Evolutionary conservation across 129 eudicot genomes (phyloP).

Genomic region (Calendula officinalis): DNA sequence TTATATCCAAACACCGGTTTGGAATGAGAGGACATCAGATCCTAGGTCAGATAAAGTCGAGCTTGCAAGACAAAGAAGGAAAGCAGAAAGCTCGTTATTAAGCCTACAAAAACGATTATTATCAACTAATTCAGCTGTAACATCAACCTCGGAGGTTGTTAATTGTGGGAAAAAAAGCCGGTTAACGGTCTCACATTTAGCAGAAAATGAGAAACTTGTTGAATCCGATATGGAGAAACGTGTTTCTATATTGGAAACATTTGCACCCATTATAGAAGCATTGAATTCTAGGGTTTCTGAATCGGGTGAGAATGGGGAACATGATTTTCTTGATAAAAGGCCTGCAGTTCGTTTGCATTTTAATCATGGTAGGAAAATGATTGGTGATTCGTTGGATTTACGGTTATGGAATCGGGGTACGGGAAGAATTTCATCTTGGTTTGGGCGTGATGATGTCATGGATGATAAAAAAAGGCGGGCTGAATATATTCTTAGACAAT

Average conservation of each 20-base stretch:
- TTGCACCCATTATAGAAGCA: slow-evolving; percentile 86
- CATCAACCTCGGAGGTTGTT: slow-evolving; percentile 44
- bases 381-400: slow-evolving; percentile 80
- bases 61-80: slow-evolving; percentile 87
- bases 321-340: slow-evolving; percentile 48
- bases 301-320: slow-evolving; percentile 47
- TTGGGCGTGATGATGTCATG: slow-evolving; percentile 76
- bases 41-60: slow-evolving; percentile 78
- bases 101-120: slow-evolving; percentile 68
- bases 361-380: slow-evolving; percentile 56
- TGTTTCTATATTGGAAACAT: slow-evolving; percentile 58
- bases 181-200: slow-evolving; percentile 6
- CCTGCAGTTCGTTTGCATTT: slow-evolving; percentile 66
- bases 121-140: slow-evolving; percentile 42
- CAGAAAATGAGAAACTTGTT: slow-evolving; percentile 31
- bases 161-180: slow-evolving; percentile 23
- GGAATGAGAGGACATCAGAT: slow-evolving; percentile 84
- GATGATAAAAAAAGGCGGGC: slow-evolving; percentile 96
- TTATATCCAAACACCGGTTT: slow-evolving; percentile 61
- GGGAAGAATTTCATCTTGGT: slow-evolving; percentile 49
- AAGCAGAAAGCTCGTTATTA: slow-evolving; percentile 86
- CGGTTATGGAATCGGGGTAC: slow-evolving; percentile 56
- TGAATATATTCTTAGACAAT: slow-evolving; percentile 77
- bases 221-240: slow-evolving; percentile 40
- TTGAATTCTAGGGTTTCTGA: slow-evolving; percentile 55